Evolutionary conservation across 805 yeast genomes (phyloP).

Genomic region (Jamesozyma jinghongensis): DNA sequence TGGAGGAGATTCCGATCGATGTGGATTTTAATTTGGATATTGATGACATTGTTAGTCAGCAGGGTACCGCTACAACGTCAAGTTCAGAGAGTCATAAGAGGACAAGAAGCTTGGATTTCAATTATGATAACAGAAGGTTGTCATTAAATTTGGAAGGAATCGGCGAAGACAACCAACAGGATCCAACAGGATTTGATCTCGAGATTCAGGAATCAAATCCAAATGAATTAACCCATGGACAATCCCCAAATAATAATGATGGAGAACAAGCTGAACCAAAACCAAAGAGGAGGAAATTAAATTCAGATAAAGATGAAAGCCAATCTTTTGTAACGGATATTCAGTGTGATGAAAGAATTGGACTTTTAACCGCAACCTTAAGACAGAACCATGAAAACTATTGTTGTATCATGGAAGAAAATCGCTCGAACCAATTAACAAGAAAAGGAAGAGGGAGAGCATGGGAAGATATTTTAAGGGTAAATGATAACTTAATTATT

Average conservation of each 20-base stretch:
- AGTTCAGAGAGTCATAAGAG: conserved; percentile 5
- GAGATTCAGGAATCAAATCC: conserved; percentile 4
- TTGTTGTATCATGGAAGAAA: conserved; percentile 13
- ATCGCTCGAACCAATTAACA: not conserved
- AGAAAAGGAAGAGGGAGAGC: not conserved
- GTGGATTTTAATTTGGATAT: conserved; percentile 23
- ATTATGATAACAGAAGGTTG: not conserved
- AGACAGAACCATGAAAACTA: conserved; percentile 19
- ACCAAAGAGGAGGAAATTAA: not conserved
- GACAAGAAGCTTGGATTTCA: not conserved
- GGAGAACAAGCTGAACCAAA: conserved; percentile 3
- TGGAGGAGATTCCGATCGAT: conserved; percentile 15
- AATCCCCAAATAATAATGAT: not conserved
- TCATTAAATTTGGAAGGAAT: not conserved
- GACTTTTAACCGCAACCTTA: conserved; percentile 20
- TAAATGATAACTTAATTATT: conserved; percentile 6
- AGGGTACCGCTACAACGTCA: conserved; percentile 14
- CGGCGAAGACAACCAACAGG: not conserved
- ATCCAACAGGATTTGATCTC: conserved; percentile 8
- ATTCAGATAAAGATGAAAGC: not conserved
- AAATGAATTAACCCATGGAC: too few species aligned
- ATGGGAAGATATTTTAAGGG: conserved; percentile 6
- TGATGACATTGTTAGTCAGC: conserved; percentile 23
- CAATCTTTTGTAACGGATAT: not conserved
- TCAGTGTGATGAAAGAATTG: conserved; percentile 18